Conservation (phyloP, 352 stramenopile genomes). For the Peronospora farinosa region DNA sequence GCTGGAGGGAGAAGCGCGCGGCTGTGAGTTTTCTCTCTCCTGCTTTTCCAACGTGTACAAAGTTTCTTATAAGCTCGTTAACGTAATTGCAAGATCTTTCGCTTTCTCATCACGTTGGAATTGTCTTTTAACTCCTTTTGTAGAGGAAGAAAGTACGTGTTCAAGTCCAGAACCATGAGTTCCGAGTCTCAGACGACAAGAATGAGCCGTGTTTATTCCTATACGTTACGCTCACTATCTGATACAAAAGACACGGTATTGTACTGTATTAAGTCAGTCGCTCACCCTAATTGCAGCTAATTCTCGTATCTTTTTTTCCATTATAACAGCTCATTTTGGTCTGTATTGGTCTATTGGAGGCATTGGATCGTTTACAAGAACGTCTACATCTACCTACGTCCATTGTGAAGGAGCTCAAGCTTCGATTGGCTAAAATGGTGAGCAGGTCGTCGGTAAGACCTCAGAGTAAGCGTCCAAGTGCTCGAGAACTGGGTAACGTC, state of each 20-base stretch:
- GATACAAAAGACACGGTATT: conserved; percentile 73
- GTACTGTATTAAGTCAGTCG: background rate
- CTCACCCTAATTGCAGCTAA: background rate
- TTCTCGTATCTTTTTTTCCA: conserved; percentile 1
- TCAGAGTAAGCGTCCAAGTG: conserved; percentile 24
- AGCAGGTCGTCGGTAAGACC: conserved; percentile 38
- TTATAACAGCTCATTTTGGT: conserved; percentile 59
- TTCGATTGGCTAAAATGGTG: conserved; percentile 57
- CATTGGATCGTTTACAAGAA: conserved; percentile 67
- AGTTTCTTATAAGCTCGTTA: background rate
- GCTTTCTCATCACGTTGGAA: conserved; percentile 1
- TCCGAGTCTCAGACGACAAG: conserved; percentile 20
- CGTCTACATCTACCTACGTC: conserved; percentile 55
- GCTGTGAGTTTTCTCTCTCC: conserved; percentile 4
- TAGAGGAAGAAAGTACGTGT: background rate
- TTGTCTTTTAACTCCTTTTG: background rate
- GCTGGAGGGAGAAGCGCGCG: background rate
- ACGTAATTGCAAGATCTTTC: background rate
- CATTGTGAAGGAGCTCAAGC: conserved; percentile 73
- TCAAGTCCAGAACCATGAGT: conserved; percentile 8
- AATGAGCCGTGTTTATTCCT: conserved; percentile 43
- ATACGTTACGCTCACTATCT: conserved; percentile 51
- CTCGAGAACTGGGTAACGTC: conserved; percentile 31
- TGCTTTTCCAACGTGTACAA: background rate
- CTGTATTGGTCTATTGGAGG: conserved; percentile 69